Base-by-base conservation (phyloP, 345 rosid species). In the Durio zibethinus region DNA sequence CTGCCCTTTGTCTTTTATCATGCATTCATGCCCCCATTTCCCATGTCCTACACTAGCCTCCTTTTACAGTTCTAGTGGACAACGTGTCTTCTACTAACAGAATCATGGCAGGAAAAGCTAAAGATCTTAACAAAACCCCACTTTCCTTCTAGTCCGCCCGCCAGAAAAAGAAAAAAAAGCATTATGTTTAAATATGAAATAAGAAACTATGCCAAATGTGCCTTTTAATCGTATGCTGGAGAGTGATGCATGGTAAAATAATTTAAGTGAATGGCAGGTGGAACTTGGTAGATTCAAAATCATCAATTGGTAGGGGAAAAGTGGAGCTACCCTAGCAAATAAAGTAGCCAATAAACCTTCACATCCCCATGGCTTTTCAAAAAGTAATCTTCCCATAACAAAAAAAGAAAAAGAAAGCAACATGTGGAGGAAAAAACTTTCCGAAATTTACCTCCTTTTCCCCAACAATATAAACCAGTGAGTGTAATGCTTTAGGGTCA, bases 331-430 rank as follows among this genome's bases (percentile, higher is more conserved):
- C 71, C 71, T n/a, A 38, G 8, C 11, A n/a, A 38, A n/a, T 5
- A 77, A 63, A 47, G 85, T 8, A 45, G 10, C 67, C 72, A 76
- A 53, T 52, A 20, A 69, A 40, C 79, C 79, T 76, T 64, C n/a
- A n/a, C n/a, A n/a, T n/a, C n/a, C n/a, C 23, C 48, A 54, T 40
- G 48, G 75, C 87, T 82, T 85, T 83, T 76, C 48, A 61, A 76
- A 81, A 79, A 86, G 85, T 31, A 74, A 67, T 48, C 53, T 50
- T 35, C 73, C 68, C 71, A 43, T 10, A 14, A 52, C 6, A 29
- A 9, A 56, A 64, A n/a, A 83, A 67, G 20, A 10, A 74, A 75
- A 77, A 48, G 12, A 71, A 59, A 52, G 74, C 43, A 60, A 50
- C 71, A 60, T 10, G 48, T 11, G 80, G 29, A 10, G n/a, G n/a